A percentile compares a stretch with the other conserved stretches of the same genome.
Conservation (phyloP, 2,329 filamentous ascomycete species). For the Bipolaris oryzae region DNA sequence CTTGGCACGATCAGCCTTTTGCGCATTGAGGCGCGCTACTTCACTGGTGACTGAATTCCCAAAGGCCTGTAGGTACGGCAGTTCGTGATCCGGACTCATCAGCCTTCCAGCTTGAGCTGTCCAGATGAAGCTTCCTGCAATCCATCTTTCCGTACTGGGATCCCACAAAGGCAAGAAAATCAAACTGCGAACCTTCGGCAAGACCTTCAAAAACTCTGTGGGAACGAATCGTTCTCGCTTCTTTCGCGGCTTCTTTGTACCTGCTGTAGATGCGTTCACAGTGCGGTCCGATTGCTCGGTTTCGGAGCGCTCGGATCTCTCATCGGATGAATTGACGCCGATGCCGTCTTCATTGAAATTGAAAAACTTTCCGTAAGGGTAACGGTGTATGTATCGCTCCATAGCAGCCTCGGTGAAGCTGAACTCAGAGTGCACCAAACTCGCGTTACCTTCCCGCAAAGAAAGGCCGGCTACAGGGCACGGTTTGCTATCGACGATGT, state of each 20-base stretch:
- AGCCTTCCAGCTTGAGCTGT: conserved; percentile 37
- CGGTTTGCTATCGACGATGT: conserved; percentile 26
- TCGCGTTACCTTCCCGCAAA: conserved; percentile 24
- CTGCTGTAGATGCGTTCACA: conserved; percentile 12
- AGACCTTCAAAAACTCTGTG: conserved; percentile 38
- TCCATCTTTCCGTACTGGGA: conserved; percentile 40
- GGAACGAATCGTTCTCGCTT: conserved; percentile 41
- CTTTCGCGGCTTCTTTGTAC: conserved; percentile 24
- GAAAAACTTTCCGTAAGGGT: conserved; percentile 45
- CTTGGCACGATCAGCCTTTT: conserved; percentile 45
- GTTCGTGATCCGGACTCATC: conserved; percentile 41
- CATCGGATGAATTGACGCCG: conserved; percentile 41
- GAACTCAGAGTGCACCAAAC: conserved; percentile 35
- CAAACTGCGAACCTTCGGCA: conserved; percentile 44
- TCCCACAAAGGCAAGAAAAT: conserved; percentile 49
- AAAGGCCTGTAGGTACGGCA: conserved; percentile 45
- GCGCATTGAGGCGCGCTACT: conserved; percentile 38
- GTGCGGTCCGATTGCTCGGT: conserved; percentile 38
- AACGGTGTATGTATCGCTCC: conserved; percentile 43
- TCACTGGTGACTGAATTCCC: conserved; percentile 44
- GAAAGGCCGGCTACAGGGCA: conserved; percentile 36
- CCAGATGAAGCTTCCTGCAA: conserved; percentile 44
- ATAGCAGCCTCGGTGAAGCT: conserved; percentile 40
- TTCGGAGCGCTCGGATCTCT: conserved; percentile 38
- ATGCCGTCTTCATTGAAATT: conserved; percentile 43